These are phyloP conservation scores for Trichosanthes cucumerina DNA, from an alignment of 306 rosid species.

Conservation along the genomic window DNA sequence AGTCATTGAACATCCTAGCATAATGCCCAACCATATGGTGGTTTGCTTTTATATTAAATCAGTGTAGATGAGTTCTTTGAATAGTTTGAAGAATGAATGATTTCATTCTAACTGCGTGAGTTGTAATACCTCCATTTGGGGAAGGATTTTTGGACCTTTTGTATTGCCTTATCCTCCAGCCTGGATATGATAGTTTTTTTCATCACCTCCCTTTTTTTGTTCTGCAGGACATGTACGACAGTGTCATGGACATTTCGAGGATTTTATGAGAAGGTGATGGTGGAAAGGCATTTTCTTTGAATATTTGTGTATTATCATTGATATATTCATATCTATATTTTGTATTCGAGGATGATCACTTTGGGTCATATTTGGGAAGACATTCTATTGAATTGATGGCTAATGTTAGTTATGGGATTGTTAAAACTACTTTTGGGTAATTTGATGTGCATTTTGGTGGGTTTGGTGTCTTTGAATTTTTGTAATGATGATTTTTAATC, in stretches of 20 bases:
- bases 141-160: not conserved
- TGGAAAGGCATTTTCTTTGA: not conserved
- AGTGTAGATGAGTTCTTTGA: not conserved
- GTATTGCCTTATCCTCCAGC: not conserved
- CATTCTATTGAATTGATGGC: not conserved
- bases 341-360: not conserved
- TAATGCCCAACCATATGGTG: not conserved
- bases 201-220: not conserved
- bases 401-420: not conserved
- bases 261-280: conserved; percentile 86
- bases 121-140: not conserved
- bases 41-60: not conserved
- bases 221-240: conserved; percentile 91
- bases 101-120: not conserved
- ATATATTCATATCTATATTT: not conserved
- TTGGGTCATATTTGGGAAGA: not conserved
- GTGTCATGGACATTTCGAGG: conserved; percentile 98
- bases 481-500: not conserved
- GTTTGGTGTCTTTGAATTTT: not conserved
- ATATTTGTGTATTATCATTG: not conserved
- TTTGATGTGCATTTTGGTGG: not conserved
- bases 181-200: not conserved
- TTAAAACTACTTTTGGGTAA: not conserved
- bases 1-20: not conserved
- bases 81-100: not conserved